Percentiles rank a stretch among this genome's conserved stretches.
These are phyloP conservation scores for Phanerochaete sordida DNA, from an alignment of 768 basidiomycete species.

Conservation along the genomic window DNA sequence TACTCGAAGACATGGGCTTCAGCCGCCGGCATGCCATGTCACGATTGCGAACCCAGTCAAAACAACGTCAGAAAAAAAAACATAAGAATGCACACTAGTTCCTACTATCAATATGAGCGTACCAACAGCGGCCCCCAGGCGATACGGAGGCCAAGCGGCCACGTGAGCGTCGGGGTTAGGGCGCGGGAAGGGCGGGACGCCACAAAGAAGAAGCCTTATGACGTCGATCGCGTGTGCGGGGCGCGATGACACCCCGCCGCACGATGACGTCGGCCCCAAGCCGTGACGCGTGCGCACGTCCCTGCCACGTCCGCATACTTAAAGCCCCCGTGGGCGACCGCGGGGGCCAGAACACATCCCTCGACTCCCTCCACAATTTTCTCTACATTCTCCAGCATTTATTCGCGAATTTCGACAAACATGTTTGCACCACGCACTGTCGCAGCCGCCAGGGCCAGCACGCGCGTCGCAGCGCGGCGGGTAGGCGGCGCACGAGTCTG, in stretches of 20 bases:
- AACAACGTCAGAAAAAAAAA: too few relatives aligned
- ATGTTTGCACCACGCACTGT: neutral
- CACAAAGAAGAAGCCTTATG: slow-evolving; percentile 3
- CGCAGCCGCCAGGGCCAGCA: neutral
- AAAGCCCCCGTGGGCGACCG: too few relatives aligned
- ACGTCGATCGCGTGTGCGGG: slow-evolving; percentile 1
- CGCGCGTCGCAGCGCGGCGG: slow-evolving; percentile 13
- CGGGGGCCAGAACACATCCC: too few relatives aligned
- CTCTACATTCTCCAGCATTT: neutral
- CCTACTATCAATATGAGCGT: too few relatives aligned
- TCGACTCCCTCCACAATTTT: neutral
- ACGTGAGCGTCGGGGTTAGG: neutral
- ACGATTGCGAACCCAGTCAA: too few relatives aligned
- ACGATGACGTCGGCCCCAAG: too few relatives aligned
- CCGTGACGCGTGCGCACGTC: neutral
- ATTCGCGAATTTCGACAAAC: neutral
- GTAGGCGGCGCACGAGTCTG: slow-evolving; percentile 16
- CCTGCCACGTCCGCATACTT: neutral
- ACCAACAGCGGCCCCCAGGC: too few relatives aligned
- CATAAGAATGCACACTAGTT: too few relatives aligned
- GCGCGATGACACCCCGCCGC: too few relatives aligned
- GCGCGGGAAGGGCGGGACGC: slow-evolving; percentile 1
- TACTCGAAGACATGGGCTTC: too few relatives aligned
- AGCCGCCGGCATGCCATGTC: too few relatives aligned
- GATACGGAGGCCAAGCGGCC: neutral